Conservation (phyloP, 164 flowering plant species). For the Vitis rotundifolia region DNA sequence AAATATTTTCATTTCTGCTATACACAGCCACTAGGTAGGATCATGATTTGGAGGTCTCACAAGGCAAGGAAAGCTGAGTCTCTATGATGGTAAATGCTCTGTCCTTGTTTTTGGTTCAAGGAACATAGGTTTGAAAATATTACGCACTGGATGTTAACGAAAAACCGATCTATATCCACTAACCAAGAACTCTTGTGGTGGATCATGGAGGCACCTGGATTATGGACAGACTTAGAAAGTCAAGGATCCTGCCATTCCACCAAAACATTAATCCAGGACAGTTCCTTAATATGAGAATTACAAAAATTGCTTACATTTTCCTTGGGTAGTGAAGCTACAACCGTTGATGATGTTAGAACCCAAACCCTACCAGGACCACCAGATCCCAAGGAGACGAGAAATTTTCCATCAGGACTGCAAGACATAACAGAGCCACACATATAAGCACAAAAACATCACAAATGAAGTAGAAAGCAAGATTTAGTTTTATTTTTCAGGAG, state of each 20-base stretch:
- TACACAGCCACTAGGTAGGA: neutral
- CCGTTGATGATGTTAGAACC: constrained; percentile 60
- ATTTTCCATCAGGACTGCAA: constrained; percentile 83
- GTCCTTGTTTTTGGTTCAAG: too few species aligned
- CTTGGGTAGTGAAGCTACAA: constrained; percentile 59
- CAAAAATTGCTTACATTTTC: constrained; percentile 50
- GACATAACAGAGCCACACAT: constrained; percentile 6
- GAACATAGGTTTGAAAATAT: too few species aligned
- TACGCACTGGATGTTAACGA: too few species aligned
- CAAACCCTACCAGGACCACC: constrained; percentile 82
- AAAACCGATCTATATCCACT: too few species aligned
- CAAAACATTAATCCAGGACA: neutral
- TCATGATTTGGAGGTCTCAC: neutral
- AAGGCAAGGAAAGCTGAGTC: neutral
- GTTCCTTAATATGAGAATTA: neutral
- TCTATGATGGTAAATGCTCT: too few species aligned
- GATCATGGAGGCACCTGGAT: too few species aligned
- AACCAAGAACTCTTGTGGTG: too few species aligned
- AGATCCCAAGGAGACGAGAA: constrained; percentile 73
- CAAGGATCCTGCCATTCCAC: neutral
- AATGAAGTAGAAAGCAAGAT: constrained; percentile 1
- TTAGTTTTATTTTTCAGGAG: neutral
- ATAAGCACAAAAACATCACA: constrained; percentile 13
- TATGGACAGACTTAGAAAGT: neutral
- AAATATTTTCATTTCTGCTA: neutral